Conservation (phyloP, 78 protist species). For the Tieghemostelium lacteum region DNA sequence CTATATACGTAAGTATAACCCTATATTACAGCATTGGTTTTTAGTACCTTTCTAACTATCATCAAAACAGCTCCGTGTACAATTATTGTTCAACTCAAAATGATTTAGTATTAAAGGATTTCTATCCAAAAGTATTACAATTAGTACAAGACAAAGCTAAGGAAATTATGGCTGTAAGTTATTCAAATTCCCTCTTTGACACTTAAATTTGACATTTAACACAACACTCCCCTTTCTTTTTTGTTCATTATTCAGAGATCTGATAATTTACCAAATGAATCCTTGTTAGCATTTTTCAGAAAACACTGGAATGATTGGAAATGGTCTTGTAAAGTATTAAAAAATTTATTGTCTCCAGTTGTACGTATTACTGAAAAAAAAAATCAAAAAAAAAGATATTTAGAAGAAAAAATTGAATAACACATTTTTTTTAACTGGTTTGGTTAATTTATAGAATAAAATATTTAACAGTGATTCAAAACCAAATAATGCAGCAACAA, state of each 20-base stretch:
- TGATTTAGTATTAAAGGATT: constrained; percentile 43
- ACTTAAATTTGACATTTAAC: too few relatives aligned
- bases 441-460: constrained; percentile 28
- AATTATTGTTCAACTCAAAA: constrained; percentile 77
- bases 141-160: constrained; percentile 30
- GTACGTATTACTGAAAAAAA: constrained; percentile 33
- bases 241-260: constrained; percentile 18
- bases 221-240: too few relatives aligned
- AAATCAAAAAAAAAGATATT: neutral
- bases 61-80: constrained; percentile 15
- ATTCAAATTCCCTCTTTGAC: neutral
- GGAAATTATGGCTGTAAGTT: constrained; percentile 42
- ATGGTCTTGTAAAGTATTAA: constrained; percentile 53
- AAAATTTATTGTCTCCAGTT: constrained; percentile 72
- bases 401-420: neutral
- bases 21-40: neutral
- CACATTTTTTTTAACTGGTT: neutral
- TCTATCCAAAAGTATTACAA: constrained; percentile 44
- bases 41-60: neutral
- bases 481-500: neutral
- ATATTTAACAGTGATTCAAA: constrained; percentile 35
- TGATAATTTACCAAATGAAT: constrained; percentile 45
- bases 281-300: constrained; percentile 60
- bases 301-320: constrained; percentile 84
- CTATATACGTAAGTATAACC: constrained; percentile 46